A percentile compares a stretch with the other conserved stretches of the same genome.
Conservation (phyloP, 768 basidiomycete genomes). For the Xerocomus brunneocitrinus region DNA sequence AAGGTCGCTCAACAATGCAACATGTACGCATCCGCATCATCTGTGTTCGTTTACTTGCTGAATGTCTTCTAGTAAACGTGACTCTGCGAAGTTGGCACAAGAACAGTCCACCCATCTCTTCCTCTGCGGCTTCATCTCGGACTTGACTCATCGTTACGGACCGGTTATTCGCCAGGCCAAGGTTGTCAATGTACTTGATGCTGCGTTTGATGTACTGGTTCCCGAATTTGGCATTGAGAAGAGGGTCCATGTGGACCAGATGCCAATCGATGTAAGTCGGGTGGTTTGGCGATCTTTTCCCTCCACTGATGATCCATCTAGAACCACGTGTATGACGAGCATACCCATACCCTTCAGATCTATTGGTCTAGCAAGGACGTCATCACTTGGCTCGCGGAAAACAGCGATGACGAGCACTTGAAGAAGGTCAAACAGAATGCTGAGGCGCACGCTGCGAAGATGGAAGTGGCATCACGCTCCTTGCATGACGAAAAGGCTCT, state of each 20-base stretch:
- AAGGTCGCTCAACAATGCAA: conserved; percentile 99
- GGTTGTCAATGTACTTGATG: conserved; percentile 94
- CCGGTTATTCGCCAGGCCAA: conserved; percentile 94
- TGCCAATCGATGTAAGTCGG: conserved; percentile 86
- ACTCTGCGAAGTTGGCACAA: conserved; percentile 87
- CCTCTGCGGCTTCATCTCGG: conserved; percentile 90
- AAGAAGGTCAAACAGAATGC: conserved; percentile 92
- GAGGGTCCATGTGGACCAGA: conserved; percentile 96
- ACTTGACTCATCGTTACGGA: conserved; percentile 91
- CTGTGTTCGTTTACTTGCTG: not conserved
- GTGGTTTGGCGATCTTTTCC: not conserved
- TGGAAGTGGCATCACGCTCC: conserved; percentile 84
- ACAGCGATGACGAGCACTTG: conserved; percentile 93
- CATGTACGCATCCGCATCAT: conserved; percentile 52
- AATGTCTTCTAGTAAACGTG: conserved; percentile 62
- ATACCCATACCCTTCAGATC: conserved; percentile 84
- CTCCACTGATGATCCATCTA: conserved; percentile 32
- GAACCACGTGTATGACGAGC: conserved; percentile 97
- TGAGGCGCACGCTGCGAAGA: conserved; percentile 85
- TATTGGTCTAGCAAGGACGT: conserved; percentile 97
- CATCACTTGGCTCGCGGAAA: conserved; percentile 91
- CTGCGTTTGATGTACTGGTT: conserved; percentile 94
- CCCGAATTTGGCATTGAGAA: conserved; percentile 99
- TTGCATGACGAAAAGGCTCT: conserved; percentile 84
- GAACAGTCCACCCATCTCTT: conserved; percentile 96